Conservation (phyloP, 495 filamentous ascomycete genomes). For the Penicillium arizonense region DNA sequence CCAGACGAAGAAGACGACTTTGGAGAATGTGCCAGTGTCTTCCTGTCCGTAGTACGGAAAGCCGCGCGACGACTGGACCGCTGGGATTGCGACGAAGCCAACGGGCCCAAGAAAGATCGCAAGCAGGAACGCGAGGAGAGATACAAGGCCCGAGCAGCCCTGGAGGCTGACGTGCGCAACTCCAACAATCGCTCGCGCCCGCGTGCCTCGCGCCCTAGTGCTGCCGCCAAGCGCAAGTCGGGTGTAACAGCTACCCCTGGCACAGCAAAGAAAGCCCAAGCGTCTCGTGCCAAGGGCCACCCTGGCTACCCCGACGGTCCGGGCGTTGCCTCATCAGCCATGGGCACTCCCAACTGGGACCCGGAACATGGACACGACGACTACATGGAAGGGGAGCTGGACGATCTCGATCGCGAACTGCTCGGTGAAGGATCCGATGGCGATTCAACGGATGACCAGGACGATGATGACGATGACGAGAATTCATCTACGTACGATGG, state of each 20-base stretch:
- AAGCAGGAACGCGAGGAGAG: slow-evolving; percentile 45
- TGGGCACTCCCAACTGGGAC: slow-evolving; percentile 24
- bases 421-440: slow-evolving; percentile 49
- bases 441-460: slow-evolving; percentile 34
- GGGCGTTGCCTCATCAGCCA: slow-evolving; percentile 10
- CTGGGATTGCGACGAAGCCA: slow-evolving; percentile 62
- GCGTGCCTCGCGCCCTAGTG: slow-evolving; percentile 16
- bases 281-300: slow-evolving; percentile 32
- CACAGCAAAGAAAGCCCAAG: slow-evolving; percentile 20
- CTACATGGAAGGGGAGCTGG: slow-evolving; percentile 43
- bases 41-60: slow-evolving; percentile 68
- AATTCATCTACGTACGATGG: slow-evolving; percentile 44
- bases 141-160: slow-evolving; percentile 28
- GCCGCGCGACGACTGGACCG: slow-evolving; percentile 67
- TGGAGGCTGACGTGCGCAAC: slow-evolving; percentile 25
- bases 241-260: slow-evolving; percentile 24
- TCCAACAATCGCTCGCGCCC: slow-evolving; percentile 21
- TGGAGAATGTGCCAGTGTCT: slow-evolving; percentile 74
- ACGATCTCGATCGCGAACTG: slow-evolving; percentile 52
- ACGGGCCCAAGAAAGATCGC: slow-evolving; percentile 43
- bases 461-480: slow-evolving; percentile 40
- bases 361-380: slow-evolving; percentile 23
- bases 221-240: slow-evolving; percentile 38
- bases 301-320: slow-evolving; percentile 25
- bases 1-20: slow-evolving; percentile 69